Base-by-base conservation (phyloP, 1,139 yeast species). In the Pichia cactophila region DNA sequence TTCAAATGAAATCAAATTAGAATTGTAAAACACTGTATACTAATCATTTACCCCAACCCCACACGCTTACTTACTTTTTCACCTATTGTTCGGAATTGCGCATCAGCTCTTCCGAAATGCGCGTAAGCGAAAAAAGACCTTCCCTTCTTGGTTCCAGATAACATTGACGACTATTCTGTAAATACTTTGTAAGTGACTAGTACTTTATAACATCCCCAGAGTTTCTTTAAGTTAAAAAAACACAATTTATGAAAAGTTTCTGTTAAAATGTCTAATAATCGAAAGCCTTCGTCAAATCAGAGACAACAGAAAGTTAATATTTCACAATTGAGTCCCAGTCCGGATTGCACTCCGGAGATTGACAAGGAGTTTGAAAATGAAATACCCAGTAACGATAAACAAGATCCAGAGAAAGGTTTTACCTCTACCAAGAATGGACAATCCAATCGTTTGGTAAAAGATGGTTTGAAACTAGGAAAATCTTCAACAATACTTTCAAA, bases 401-500 rank as follows among this genome's bases (percentile, higher is more conserved):
- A 23, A 23, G 23, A 23, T 23, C 23, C 23, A 23, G 23, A 23
- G 23, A 23, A 23, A 4, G 23, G 5, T 23, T 23, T 5, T 4
- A 5, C 5, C 23, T 23, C 23, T 31, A 14, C 14, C 14, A 31
- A 10, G n/a, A 31, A 31, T 11, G 14, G 35, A 31, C 3, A 31
- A 3, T 14, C 35, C 35, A 12, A 31, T 11, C 14, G 35, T 31
- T 20, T 10, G 12, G 36, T 33, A n/a, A 33, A 7, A 16, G 29
- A 38, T 6, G 23, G 8, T 36, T 12, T 38, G n/a, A 38, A 38
- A 12, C 28, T 38, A 5, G 12, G 4, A 23, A 51, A 47, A 40
- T 45, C 56, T 3, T 40, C 48, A 4, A 53, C 52, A 4, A 20
- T 53, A 11, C 17, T 54, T 10, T 50, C 56, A 4, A 53, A 46